A percentile compares a stretch with the other conserved stretches of the same genome.
phyloP scores from a whole-genome alignment of 768 basidiomycete genomes.

The Leucogyrophana mollusca region DNA sequence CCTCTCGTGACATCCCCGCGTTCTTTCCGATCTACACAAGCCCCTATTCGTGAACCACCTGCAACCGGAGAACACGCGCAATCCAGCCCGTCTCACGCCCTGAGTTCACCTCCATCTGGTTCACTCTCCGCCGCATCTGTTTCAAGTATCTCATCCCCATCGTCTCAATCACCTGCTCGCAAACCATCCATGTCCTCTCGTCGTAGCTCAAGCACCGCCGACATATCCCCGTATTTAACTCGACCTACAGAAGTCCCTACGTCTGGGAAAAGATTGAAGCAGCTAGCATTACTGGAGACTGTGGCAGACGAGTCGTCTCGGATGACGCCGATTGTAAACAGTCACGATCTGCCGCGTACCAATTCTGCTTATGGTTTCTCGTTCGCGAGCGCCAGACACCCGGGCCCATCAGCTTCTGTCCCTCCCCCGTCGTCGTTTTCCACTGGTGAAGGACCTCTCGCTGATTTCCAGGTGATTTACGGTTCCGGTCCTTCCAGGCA shows the following conservation, averaged over 20 bases:
- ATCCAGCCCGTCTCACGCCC: neutral
- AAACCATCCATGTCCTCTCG: slow-evolving; percentile 26
- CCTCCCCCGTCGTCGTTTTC: slow-evolving; percentile 22
- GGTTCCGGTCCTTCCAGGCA: slow-evolving; percentile 24
- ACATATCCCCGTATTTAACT: slow-evolving; percentile 69
- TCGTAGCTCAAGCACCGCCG: slow-evolving; percentile 50
- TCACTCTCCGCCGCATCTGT: neutral
- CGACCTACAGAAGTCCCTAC: slow-evolving; percentile 51
- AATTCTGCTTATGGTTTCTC: slow-evolving; percentile 3
- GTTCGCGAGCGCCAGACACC: slow-evolving; percentile 3
- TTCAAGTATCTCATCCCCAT: slow-evolving; percentile 9
- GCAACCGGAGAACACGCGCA: too few species aligned
- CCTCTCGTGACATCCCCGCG: neutral
- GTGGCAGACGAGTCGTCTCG: slow-evolving; percentile 74
- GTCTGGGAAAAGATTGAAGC: slow-evolving; percentile 64
- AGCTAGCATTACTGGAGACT: slow-evolving; percentile 67
- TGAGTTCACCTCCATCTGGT: slow-evolving; percentile 10
- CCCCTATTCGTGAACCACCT: neutral
- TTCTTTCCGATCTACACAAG: neutral
- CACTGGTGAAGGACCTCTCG: slow-evolving; percentile 12
- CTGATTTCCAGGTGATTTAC: slow-evolving; percentile 31
- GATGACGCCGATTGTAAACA: slow-evolving; percentile 44
- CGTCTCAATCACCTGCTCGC: slow-evolving; percentile 13
- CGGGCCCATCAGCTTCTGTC: slow-evolving; percentile 26
- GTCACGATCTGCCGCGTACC: slow-evolving; percentile 20